Evolutionary conservation across 495 filamentous ascomycete species (phyloP).

Genomic region (Cercophora sp.): DNA sequence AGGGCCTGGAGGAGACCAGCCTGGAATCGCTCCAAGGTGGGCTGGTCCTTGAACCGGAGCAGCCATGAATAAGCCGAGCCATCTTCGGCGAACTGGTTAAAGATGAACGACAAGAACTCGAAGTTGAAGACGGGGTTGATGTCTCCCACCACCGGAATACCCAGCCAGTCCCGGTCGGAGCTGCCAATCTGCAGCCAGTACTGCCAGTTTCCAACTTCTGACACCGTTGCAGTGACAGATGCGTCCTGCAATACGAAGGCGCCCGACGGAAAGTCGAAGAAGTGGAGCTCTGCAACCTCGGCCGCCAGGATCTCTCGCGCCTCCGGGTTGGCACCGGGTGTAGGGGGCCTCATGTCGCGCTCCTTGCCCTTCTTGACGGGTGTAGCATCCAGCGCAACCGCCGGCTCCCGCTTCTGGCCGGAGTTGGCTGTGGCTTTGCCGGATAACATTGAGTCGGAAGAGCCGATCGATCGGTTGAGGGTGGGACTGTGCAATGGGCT

Average conservation of each 20-base stretch:
- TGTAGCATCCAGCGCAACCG: slow-evolving; percentile 12
- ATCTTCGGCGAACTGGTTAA: slow-evolving; percentile 89
- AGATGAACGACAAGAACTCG: slow-evolving; percentile 96
- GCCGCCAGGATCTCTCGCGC: slow-evolving; percentile 66
- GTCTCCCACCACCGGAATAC: slow-evolving; percentile 77
- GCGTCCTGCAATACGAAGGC: slow-evolving; percentile 79
- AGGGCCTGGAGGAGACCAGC: slow-evolving; percentile 90
- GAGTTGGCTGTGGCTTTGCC: slow-evolving; percentile 33
- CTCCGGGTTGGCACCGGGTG: slow-evolving; percentile 59
- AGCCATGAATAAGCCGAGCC: slow-evolving; percentile 95
- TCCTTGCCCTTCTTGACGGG: slow-evolving; percentile 26
- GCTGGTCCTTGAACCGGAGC: slow-evolving; percentile 79
- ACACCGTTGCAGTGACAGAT: slow-evolving; percentile 70
- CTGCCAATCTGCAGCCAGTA: slow-evolving; percentile 92
- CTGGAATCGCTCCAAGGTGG: slow-evolving; percentile 81
- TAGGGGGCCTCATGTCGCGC: slow-evolving; percentile 38
- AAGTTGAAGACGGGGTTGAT: slow-evolving; percentile 99
- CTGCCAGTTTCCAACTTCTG: slow-evolving; percentile 85
- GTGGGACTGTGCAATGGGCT: slow-evolving; percentile 70
- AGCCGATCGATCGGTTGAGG: slow-evolving; percentile 44
- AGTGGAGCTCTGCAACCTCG: slow-evolving; percentile 79
- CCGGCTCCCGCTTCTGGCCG: slow-evolving; percentile 30
- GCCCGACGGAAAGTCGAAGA: slow-evolving; percentile 84
- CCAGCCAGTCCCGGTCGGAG: slow-evolving; percentile 78
- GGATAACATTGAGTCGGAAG: slow-evolving; percentile 43